phyloP scores from a whole-genome alignment of 1,284 basidiomycete species.

The Leccinum laetum region DNA sequence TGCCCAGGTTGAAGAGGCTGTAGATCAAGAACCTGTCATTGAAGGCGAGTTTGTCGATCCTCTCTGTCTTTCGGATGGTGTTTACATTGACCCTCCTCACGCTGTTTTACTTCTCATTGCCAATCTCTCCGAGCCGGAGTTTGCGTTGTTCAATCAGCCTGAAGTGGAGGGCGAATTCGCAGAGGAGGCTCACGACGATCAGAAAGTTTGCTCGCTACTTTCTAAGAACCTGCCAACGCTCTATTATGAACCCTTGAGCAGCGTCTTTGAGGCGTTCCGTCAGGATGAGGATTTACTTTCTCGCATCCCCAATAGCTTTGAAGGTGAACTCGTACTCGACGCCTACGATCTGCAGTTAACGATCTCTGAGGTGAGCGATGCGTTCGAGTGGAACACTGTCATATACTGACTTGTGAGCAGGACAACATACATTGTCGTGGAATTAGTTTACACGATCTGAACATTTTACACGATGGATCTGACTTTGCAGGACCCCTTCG shows the following conservation, averaged over 20 bases:
- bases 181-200: conserved; percentile 19
- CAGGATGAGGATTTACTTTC: conserved; percentile 51
- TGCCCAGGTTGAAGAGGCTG: conserved; percentile 10
- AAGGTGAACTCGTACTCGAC: conserved; percentile 65
- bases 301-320: conserved; percentile 44
- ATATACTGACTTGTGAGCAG: conserved; percentile 37
- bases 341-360: conserved; percentile 64
- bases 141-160: conserved; percentile 60
- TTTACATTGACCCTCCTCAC: conserved; percentile 76
- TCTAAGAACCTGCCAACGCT: conserved; percentile 62
- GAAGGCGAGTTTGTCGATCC: conserved; percentile 40
- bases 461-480: conserved; percentile 67
- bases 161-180: conserved; percentile 25
- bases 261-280: conserved; percentile 68
- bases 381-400: neutral
- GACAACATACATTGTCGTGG: conserved; percentile 74
- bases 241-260: conserved; percentile 70
- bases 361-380: conserved; percentile 60
- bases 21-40: conserved; percentile 9
- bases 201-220: conserved; percentile 38
- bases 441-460: conserved; percentile 71
- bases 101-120: conserved; percentile 58
- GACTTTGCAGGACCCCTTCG: conserved; percentile 64
- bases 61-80: conserved; percentile 67
- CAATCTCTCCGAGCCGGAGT: conserved; percentile 41